These are phyloP conservation scores for Avena eriantha DNA, from an alignment of 176 grass and related monocot genomes.

Conservation along the genomic window DNA sequence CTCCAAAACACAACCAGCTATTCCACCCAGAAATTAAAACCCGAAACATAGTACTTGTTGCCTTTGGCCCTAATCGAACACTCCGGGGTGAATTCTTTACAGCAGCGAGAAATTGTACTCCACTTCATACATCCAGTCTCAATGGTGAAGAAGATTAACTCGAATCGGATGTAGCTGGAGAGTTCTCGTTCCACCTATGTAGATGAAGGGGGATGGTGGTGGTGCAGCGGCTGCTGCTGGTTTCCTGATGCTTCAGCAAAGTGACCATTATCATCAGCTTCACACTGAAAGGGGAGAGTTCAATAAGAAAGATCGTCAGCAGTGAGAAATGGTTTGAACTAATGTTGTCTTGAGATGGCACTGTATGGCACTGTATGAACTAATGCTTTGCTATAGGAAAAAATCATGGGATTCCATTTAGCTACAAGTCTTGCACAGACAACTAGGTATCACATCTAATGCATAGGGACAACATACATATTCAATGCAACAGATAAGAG, in stretches of 20 bases:
- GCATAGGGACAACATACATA: neutral
- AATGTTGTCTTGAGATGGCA: neutral
- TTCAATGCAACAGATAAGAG: neutral
- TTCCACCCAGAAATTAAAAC: neutral
- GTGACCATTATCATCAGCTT: conserved; percentile 37
- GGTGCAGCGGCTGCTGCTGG: conserved; percentile 19
- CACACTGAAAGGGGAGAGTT: conserved; percentile 31
- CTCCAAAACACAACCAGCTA: neutral
- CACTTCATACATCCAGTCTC: conserved; percentile 11
- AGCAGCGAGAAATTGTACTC: neutral
- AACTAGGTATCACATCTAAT: neutral
- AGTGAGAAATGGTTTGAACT: conserved; percentile 4
- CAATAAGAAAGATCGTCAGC: neutral
- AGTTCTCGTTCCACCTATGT: conserved; percentile 18
- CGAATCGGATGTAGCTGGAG: conserved; percentile 6
- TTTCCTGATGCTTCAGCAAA: conserved; percentile 35
- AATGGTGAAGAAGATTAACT: neutral
- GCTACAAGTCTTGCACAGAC: neutral
- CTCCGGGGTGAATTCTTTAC: neutral
- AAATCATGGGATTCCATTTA: neutral
- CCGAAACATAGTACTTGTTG: conserved; percentile 9
- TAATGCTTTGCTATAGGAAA: neutral
- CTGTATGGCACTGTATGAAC: no score
- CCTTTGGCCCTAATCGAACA: conserved; percentile 17
- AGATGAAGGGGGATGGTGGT: neutral